phyloP scores from a whole-genome alignment of 768 basidiomycete genomes.

The Termitomyces bulborhizus region DNA sequence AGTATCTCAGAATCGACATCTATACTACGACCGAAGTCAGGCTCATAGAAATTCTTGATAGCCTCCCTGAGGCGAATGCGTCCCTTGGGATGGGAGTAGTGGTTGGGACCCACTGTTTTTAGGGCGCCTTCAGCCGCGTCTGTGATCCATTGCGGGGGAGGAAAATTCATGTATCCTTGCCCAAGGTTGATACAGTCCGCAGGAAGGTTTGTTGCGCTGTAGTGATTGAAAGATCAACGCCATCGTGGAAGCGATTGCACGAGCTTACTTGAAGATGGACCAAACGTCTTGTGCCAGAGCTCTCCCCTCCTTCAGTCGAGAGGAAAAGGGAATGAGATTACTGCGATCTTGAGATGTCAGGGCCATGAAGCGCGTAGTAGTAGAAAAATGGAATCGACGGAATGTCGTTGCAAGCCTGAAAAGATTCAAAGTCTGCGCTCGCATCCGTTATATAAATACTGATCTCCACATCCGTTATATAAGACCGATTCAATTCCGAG shows the following conservation, averaged over 20 bases:
- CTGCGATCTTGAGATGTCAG: constrained; percentile 27
- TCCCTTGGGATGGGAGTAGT: constrained; percentile 90
- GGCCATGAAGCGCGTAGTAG: constrained; percentile 13
- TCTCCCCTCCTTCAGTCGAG: constrained; percentile 67
- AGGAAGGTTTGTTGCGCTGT: constrained; percentile 82
- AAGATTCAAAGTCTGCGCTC: background rate
- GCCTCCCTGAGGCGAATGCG: constrained; percentile 84
- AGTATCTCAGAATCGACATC: constrained; percentile 85
- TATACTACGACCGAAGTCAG: constrained; percentile 62
- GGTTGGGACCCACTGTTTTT: constrained; percentile 56
- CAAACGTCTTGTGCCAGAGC: constrained; percentile 83
- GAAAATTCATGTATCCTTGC: constrained; percentile 92
- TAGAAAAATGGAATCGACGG: constrained; percentile 12
- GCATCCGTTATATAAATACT: background rate
- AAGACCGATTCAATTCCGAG: constrained; percentile 9
- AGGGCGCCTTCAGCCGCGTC: constrained; percentile 71
- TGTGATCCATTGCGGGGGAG: constrained; percentile 75
- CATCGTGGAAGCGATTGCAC: background rate
- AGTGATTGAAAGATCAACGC: constrained; percentile 7
- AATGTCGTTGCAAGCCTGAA: constrained; percentile 4
- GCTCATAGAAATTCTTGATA: constrained; percentile 73
- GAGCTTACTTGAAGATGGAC: constrained; percentile 79
- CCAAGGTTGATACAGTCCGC: constrained; percentile 93
- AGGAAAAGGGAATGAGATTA: constrained; percentile 61
- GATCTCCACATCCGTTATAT: background rate